Percentiles rank a stretch among this genome's conserved stretches.
These are phyloP conservation scores for Phytophthora capsici DNA, from an alignment of 352 stramenopile species.

Conservation along the genomic window DNA sequence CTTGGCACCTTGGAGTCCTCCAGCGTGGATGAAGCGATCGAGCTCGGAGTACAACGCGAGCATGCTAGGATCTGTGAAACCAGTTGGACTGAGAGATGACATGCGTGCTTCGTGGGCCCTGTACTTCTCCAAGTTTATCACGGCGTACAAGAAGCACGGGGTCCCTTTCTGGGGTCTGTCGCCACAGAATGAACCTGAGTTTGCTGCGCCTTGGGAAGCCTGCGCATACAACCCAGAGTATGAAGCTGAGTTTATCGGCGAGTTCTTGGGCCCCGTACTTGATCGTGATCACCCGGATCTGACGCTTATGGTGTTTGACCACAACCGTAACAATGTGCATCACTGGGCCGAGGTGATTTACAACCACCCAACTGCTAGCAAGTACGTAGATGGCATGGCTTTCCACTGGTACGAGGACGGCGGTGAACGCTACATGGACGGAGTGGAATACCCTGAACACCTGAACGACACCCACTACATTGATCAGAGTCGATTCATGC, in stretches of 20 bases:
- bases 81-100: conserved; percentile 57
- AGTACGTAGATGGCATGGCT: conserved; percentile 90
- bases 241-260: conserved; percentile 77
- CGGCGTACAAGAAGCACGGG: conserved; percentile 85
- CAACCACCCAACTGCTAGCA: conserved; percentile 52
- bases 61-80: conserved; percentile 63
- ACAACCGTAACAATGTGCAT: conserved; percentile 84
- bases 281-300: conserved; percentile 72
- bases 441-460: conserved; percentile 75
- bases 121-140: conserved; percentile 94
- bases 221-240: conserved; percentile 56
- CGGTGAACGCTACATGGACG: conserved; percentile 63
- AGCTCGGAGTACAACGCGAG: conserved; percentile 55
- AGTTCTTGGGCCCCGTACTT: conserved; percentile 85
- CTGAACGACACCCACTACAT: conserved; percentile 85
- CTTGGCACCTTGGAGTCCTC: conserved; percentile 87
- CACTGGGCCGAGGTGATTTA: conserved; percentile 80
- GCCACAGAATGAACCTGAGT: conserved; percentile 92
- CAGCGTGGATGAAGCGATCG: conserved; percentile 87
- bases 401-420: conserved; percentile 89
- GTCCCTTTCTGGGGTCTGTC: conserved; percentile 89
- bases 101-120: conserved; percentile 80
- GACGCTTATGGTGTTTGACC: conserved; percentile 92
- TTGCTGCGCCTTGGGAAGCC: conserved; percentile 71
- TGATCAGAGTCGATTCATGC: conserved; percentile 62